These are phyloP conservation scores for Naganishia sp. DNA, from an alignment of 1,284 basidiomycete species.

Conservation along the genomic window DNA sequence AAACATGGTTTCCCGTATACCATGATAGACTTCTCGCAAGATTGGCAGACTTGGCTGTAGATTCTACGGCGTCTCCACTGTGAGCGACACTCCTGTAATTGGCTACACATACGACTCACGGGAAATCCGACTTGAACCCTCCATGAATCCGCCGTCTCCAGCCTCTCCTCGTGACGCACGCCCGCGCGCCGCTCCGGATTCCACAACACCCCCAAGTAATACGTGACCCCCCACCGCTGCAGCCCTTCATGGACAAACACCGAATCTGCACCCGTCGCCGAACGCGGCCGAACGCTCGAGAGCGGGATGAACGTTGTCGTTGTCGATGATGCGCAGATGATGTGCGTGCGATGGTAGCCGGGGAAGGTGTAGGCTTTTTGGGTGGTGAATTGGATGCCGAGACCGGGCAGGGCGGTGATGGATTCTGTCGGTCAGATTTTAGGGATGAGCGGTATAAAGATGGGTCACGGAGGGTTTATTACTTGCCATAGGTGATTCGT, in stretches of 20 bases:
- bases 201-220: constrained; percentile 44
- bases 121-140: constrained; percentile 6
- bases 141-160: not conserved
- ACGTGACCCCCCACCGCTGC: constrained; percentile 42
- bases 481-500: constrained; percentile 13
- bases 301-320: constrained; percentile 41
- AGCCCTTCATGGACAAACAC: constrained; percentile 48
- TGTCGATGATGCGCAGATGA: constrained; percentile 31
- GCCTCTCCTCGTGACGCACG: not conserved
- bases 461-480: no score
- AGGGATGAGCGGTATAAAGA: not conserved
- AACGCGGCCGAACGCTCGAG: constrained; percentile 33
- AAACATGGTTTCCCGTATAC: constrained; percentile 41
- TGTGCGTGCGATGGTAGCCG: constrained; percentile 1
- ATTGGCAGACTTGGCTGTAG: constrained; percentile 39
- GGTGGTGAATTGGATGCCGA: constrained; percentile 63
- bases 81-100: constrained; percentile 15
- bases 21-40: constrained; percentile 44
- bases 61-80: not conserved
- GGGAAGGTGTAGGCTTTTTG: constrained; percentile 45
- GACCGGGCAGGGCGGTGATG: constrained; percentile 56
- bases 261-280: constrained; percentile 31
- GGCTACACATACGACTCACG: not conserved
- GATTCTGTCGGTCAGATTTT: constrained; percentile 38
- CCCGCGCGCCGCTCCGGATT: constrained; percentile 36